Evolutionary conservation across 352 stramenopile genomes (phyloP), one percentile per base, ranked within the genome.

Genomic region (Globisporangium mamillatum): DNA sequence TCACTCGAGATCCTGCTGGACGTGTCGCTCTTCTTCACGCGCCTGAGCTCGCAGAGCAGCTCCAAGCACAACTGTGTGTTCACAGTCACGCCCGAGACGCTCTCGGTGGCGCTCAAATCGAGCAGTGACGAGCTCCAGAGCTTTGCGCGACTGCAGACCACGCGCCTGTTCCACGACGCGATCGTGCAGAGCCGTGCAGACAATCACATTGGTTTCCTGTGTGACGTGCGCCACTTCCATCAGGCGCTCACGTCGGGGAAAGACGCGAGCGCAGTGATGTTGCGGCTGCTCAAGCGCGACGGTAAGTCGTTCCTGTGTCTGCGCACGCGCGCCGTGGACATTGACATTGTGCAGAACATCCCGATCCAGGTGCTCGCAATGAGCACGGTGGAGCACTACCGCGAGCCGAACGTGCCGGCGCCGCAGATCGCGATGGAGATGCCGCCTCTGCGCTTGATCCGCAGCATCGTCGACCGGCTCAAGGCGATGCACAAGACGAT

Each of bases 281-380:
- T 95, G 68, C 87, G 87, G 12, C 75, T 95, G 63, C 81, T 95
- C 60, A 93, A 93, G 69, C 85, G 87, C 56, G 83, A 91, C 69
- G 84, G 80, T 60, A 70, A 68, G 65, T 92, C 87, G 58, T 92
- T 91, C 61, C 71, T 95, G 44, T 93, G 85, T 60, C 66, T 95
- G 7, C 77, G 86, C 44, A 92, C 84, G 0, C 70, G 85, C 20
- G 86, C 87, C 0, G 84, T 95, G 34, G 87, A 95, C 68, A 90
- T 95, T 53, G 85, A 95, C 67, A 93, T 95, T 50, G 79, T 93
- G 46, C 87, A 95, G 74, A 95, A 84, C 64, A 86, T 95, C 50
- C 87, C 87, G 24, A 92, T 95, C 66, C 74, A 90, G 38, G 83
- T 95, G 68, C 60, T 95, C 60, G 75, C 87, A 18, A 92, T 93